phyloP scores from a whole-genome alignment of 768 basidiomycete species.

The Tricholomella constricta region DNA sequence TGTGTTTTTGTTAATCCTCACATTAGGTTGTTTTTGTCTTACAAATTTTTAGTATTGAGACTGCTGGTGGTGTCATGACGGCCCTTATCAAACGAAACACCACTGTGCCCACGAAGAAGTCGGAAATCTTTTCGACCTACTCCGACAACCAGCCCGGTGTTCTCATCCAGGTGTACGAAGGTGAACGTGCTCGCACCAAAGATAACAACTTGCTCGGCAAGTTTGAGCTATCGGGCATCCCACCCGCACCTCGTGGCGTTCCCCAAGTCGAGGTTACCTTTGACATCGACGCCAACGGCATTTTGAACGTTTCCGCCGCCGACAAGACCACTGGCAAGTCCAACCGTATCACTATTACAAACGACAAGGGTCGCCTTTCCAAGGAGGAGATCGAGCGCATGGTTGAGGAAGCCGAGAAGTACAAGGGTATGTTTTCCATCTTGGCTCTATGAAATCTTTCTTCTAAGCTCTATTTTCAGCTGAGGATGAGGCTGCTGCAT shows the following conservation, averaged over 20 bases:
- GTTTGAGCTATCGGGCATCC: conserved; percentile 96
- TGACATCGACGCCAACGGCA: conserved; percentile 97
- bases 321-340: conserved; percentile 99
- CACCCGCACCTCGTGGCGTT: conserved; percentile 95
- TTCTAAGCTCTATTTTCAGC: conserved; percentile 36
- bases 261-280: conserved; percentile 98
- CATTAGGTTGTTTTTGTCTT: conserved; percentile 19
- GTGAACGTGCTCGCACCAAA: conserved; percentile 97
- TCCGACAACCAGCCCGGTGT: conserved; percentile 99
- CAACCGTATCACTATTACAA: conserved; percentile 90
- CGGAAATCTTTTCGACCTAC: conserved; percentile 98
- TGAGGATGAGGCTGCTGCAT: conserved; percentile 85
- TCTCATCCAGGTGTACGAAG: conserved; percentile 97
- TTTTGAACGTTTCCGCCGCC: conserved; percentile 91
- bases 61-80: conserved; percentile 99
- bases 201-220: conserved; percentile 99
- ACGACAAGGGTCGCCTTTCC: conserved; percentile 95
- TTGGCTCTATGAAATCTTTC: conserved; percentile 16
- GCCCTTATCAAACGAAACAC: conserved; percentile 98
- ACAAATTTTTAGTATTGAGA: conserved; percentile 82
- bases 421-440: conserved; percentile 60
- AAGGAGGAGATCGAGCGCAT: conserved; percentile 99
- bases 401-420: conserved; percentile 93
- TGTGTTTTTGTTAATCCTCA: conserved; percentile 23
- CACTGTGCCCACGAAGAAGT: conserved; percentile 97